Base-by-base conservation (phyloP, 345 rosid genomes). In the Tarenaya hassleriana region DNA sequence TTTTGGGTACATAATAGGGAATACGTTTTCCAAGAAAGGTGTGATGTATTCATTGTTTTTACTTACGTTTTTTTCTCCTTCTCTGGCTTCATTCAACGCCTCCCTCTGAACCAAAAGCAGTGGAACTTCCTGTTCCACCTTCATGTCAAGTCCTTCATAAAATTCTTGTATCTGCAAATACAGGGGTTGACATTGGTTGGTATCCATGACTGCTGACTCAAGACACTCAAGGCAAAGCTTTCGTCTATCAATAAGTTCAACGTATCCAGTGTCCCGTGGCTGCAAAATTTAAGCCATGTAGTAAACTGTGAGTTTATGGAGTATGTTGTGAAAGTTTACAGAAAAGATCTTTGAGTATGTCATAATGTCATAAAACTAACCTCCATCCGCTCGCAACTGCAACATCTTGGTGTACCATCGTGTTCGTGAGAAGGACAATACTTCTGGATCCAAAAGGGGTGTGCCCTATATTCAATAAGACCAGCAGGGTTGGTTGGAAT, bases 381-480 rank as follows among this genome's bases (percentile, higher is more conserved):
- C 95, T 94, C 97, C 99, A 94, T 83, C 70, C 99, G 79, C 75
- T 94, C 99, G 55, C 99, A 94, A 67, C 99, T 88, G 73, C 99
- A 94, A 69, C 99, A 94, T 38, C 95, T 74, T 50, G 95, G 89
- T 53, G 97, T 94, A 31, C 76, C 77, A 62, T 94, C 97, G 31
- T 61, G 81, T 67, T 94, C 99, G 34, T 94, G 99, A 31, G 87
- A 67, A 48, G 97, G 99, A 69, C 99, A 94, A 68, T 94, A 94
- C 67, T 94, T 94, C 58, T 94, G 99, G 14, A 51, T 37, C 99
- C 99, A 94, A 75, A 88, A 94, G 41, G 97, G 99, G 73, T 88
- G 99, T 33, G 95, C 97, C 75, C 95, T 86, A 70, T 86, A 94
- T 71, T 94, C 97, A 68, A 94, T 84, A 63, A 88, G 94, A 73